These are phyloP conservation scores for Aspergillus sp. DNA, from an alignment of 2,329 filamentous ascomycete genomes.

Conservation along the genomic window DNA sequence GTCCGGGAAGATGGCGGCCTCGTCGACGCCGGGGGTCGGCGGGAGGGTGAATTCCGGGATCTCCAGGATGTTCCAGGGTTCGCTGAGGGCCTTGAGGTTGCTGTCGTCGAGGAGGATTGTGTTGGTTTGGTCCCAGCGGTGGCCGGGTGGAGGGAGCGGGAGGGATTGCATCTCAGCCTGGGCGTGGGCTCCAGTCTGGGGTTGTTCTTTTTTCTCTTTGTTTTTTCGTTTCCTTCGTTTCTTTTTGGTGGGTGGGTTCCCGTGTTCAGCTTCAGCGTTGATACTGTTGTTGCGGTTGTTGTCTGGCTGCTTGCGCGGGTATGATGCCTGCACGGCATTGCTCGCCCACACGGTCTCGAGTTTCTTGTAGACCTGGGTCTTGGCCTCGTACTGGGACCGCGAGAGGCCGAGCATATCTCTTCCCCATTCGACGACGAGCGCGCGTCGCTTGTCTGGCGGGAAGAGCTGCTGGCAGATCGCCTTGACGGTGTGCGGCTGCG, in stretches of 20 bases:
- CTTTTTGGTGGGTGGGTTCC: no score
- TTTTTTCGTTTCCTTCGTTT: no score
- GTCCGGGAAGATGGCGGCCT: slow-evolving; percentile 38
- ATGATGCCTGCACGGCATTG: slow-evolving; percentile 33
- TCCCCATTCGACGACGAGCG: slow-evolving; percentile 64
- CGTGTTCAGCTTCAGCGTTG: no score
- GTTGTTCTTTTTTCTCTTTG: slow-evolving; percentile 2
- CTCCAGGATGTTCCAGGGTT: slow-evolving; percentile 74
- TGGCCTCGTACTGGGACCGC: slow-evolving; percentile 52
- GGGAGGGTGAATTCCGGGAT: slow-evolving; percentile 63
- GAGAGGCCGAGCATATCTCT: slow-evolving; percentile 67
- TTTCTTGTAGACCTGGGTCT: slow-evolving; percentile 85
- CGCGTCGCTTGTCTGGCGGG: slow-evolving; percentile 40
- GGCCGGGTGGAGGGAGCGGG: no score
- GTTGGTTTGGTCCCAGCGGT: slow-evolving; percentile 68
- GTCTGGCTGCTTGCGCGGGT: slow-evolving; percentile 20
- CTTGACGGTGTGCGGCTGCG: slow-evolving; percentile 61
- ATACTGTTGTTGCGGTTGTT: slow-evolving; percentile 1
- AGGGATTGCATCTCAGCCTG: no score
- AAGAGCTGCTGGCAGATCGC: slow-evolving; percentile 53
- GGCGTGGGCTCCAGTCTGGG: no score
- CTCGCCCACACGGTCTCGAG: slow-evolving; percentile 61
- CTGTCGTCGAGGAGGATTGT: slow-evolving; percentile 88
- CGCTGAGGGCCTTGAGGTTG: slow-evolving; percentile 64
- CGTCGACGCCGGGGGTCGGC: slow-evolving; percentile 30